Percentiles rank a stretch among this genome's conserved stretches.
Conservation (phyloP, 2,329 filamentous ascomycete species). For the Botryotinia narcissicola region DNA sequence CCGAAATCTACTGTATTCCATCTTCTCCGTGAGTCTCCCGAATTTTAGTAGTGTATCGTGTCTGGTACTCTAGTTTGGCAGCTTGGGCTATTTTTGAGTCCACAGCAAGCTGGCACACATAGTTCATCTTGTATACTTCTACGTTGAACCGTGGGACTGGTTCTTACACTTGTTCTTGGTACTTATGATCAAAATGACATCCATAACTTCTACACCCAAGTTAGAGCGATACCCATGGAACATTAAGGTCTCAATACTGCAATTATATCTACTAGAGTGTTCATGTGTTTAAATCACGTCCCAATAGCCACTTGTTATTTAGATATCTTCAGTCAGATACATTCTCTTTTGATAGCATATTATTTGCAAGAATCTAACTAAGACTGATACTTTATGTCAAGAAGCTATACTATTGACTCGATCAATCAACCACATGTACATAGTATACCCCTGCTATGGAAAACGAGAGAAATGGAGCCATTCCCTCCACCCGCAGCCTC, state of each 20-base stretch:
- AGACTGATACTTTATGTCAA: not conserved
- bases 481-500: not conserved
- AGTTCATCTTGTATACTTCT: not conserved
- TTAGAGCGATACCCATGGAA: not conserved
- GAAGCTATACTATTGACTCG: not conserved
- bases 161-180: too few species aligned
- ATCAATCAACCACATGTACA: not conserved
- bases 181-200: not conserved
- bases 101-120: not conserved
- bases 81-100: not conserved
- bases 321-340: not conserved
- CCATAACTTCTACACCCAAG: accelerated
- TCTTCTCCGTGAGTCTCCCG: accelerated
- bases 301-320: not conserved
- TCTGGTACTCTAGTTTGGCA: not conserved
- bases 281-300: not conserved
- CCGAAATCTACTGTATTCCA: too few species aligned
- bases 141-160: accelerated
- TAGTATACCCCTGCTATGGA: not conserved
- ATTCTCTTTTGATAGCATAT: not conserved
- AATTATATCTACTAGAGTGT: too few species aligned
- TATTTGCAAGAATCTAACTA: not conserved
- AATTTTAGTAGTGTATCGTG: not conserved
- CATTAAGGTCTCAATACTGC: not conserved
- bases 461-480: not conserved